Percentiles rank a stretch among this genome's conserved stretches.
Evolutionary conservation across 768 basidiomycete species (phyloP).

Genomic region (Rhodotorula paludigena): DNA sequence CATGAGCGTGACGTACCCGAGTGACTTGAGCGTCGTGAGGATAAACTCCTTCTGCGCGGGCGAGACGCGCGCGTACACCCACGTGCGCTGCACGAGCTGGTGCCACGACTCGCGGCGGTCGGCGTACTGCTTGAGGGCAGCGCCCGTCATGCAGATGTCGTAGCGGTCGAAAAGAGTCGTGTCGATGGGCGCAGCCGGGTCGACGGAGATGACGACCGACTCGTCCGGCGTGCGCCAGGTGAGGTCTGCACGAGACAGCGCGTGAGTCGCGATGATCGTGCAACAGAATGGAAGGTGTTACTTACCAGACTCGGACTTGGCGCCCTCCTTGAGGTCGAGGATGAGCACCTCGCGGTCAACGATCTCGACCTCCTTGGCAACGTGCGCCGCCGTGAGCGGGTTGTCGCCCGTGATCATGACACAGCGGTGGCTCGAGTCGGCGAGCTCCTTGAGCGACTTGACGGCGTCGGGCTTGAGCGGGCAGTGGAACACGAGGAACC

Average conservation of each 20-base stretch:
- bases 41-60: slow-evolving; percentile 94
- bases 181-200: slow-evolving; percentile 75
- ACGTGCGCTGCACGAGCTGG: slow-evolving; percentile 83
- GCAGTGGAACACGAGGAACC: slow-evolving; percentile 97
- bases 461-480: slow-evolving; percentile 92
- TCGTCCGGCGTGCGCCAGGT: slow-evolving; percentile 94
- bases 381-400: slow-evolving; percentile 91
- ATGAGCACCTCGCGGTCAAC: slow-evolving; percentile 92
- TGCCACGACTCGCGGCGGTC: slow-evolving; percentile 61
- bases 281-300: slow-evolving; percentile 10
- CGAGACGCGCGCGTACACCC: slow-evolving; percentile 98
- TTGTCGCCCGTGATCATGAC: slow-evolving; percentile 99
- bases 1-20: slow-evolving; percentile 93
- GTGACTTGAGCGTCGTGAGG: slow-evolving; percentile 76
- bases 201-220: slow-evolving; percentile 74
- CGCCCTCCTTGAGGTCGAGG: slow-evolving; percentile 78
- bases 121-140: slow-evolving; percentile 83
- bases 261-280: no score
- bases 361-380: slow-evolving; percentile 93
- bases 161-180: slow-evolving; percentile 70
- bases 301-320: slow-evolving; percentile 64
- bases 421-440: slow-evolving; percentile 96
- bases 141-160: slow-evolving; percentile 94
- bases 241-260: slow-evolving; percentile 57
- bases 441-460: slow-evolving; percentile 82